Evolutionary conservation across 2,329 filamentous ascomycete species (phyloP), one percentile per base, ranked within the genome.

Genomic region (Pseudocercospora eumusae): DNA sequence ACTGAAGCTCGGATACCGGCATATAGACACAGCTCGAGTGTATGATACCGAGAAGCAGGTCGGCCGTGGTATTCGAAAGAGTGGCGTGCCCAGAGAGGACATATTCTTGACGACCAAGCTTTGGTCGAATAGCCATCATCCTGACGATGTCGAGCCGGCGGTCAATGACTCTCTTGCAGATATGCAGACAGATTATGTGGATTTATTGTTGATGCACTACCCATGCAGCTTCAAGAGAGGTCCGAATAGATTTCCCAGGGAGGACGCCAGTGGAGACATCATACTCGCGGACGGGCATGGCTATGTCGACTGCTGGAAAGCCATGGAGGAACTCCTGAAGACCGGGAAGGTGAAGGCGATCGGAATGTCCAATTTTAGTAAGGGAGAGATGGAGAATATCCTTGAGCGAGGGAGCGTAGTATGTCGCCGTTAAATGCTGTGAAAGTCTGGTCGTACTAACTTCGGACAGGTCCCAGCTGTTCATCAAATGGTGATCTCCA

Each of bases 91-190:
- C 82, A 84, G 91, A 64, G 85, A 88, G 74, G 89, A 95, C 61
- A 78, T 96, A 65, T 95, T 93, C 78, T 85, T 96, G 63, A 89
- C 91, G 59, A 91, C 87, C 71, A 96, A 96, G 82, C 83, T 93
- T 36, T 95, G 91, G 89, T 88, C 87, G 71, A 91, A 89, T 56
- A 93, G 89, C 79, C 87, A 89, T 75, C 85, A 64, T 57, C 49
- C 72, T 66, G 28, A 70, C 44, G 10, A 77, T n/a, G 64, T 80
- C 80, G 61, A 81, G 74, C 63, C 84, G 27, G 82, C 87, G 4
- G 86, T 86, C 8, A 86, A 89, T 76, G 79, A 88, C 69, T 86
- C 84, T 33, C 81, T 93, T 33, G 91, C 66, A 90, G 56, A 95
- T 75, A 85, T 95, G 59, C 81, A 88, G 73, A 82, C 77, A 70